A percentile compares a stretch with the other conserved stretches of the same genome.
Conservation (phyloP, 1,284 basidiomycete genomes). For the Pholiota adiposa region DNA sequence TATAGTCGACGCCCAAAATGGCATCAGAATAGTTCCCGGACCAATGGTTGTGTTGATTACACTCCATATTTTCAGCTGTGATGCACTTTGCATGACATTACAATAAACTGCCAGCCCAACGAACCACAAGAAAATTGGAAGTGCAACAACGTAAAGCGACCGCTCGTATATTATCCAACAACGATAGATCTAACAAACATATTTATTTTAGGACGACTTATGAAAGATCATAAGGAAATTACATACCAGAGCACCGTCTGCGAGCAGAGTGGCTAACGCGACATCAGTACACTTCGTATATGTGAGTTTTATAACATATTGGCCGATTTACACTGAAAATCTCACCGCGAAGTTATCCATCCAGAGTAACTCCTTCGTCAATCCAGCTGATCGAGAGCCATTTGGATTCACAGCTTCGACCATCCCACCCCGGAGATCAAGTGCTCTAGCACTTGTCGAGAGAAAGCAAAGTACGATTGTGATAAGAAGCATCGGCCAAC, state of each 20-base stretch:
- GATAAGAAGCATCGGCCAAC: conserved; percentile 3
- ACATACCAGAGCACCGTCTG: conserved; percentile 16
- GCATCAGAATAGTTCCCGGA: conserved; percentile 17
- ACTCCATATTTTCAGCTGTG: conserved; percentile 2
- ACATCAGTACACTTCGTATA: conserved; percentile 15
- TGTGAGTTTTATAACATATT: background rate
- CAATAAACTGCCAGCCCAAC: conserved; percentile 18
- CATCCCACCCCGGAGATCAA: conserved; percentile 4
- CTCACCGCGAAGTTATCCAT: too few species aligned
- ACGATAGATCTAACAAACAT: conserved; percentile 11
- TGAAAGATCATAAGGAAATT: too few species aligned
- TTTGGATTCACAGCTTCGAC: background rate
- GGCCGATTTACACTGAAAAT: background rate
- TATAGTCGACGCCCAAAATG: conserved; percentile 18
- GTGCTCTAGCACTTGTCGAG: conserved; percentile 6
- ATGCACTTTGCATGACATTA: conserved; percentile 11
- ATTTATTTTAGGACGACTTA: too few species aligned
- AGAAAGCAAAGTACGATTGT: conserved; percentile 11
- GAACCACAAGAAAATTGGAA: conserved; percentile 17
- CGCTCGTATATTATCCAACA: conserved; percentile 13
- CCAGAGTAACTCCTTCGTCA: conserved; percentile 9
- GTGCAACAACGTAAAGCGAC: background rate
- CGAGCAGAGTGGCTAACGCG: conserved; percentile 9
- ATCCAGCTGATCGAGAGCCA: background rate
- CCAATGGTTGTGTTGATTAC: conserved; percentile 14